Evolutionary conservation across 441 rosid genomes (phyloP).

Genomic region (Sinapis alba): DNA sequence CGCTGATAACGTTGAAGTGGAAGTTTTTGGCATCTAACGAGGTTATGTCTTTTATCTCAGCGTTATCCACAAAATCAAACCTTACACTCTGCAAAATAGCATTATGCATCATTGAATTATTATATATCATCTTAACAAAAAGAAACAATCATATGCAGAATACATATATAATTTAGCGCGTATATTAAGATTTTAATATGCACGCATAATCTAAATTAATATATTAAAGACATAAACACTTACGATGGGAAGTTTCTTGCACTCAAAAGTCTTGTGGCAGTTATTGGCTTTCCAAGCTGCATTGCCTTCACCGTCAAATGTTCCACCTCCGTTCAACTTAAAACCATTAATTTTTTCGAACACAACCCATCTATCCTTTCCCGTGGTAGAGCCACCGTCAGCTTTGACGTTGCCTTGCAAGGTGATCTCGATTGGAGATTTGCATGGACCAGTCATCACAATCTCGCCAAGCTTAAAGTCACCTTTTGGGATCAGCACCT

Average conservation of each 20-base stretch:
- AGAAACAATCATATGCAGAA: no score
- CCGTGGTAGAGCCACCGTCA: slow-evolving; percentile 1
- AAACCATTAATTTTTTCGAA: slow-evolving; percentile 40
- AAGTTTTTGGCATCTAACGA: slow-evolving; percentile 55
- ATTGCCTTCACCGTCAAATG: slow-evolving; percentile 60
- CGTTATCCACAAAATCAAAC: slow-evolving; percentile 42
- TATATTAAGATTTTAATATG: no score
- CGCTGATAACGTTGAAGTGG: slow-evolving; percentile 46
- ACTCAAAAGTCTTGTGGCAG: slow-evolving; percentile 38
- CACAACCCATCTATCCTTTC: slow-evolving; percentile 43
- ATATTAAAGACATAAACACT: background rate
- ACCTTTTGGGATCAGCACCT: slow-evolving; percentile 49
- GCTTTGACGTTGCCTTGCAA: slow-evolving; percentile 50
- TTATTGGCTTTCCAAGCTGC: slow-evolving; percentile 43
- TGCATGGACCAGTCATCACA: slow-evolving; percentile 54
- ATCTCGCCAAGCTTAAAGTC: slow-evolving; percentile 32
- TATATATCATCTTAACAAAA: background rate
- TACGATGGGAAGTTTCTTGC: slow-evolving; percentile 4
- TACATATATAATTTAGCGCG: no score
- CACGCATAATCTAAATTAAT: no score
- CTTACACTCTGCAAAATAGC: slow-evolving; percentile 44
- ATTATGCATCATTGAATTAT: background rate
- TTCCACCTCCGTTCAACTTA: slow-evolving; percentile 49
- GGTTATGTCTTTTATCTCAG: slow-evolving; percentile 39
- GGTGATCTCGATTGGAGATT: slow-evolving; percentile 38